Evolutionary conservation across 2,329 filamentous ascomycete genomes (phyloP).

Genomic region (Drechslerella stenobrocha): DNA sequence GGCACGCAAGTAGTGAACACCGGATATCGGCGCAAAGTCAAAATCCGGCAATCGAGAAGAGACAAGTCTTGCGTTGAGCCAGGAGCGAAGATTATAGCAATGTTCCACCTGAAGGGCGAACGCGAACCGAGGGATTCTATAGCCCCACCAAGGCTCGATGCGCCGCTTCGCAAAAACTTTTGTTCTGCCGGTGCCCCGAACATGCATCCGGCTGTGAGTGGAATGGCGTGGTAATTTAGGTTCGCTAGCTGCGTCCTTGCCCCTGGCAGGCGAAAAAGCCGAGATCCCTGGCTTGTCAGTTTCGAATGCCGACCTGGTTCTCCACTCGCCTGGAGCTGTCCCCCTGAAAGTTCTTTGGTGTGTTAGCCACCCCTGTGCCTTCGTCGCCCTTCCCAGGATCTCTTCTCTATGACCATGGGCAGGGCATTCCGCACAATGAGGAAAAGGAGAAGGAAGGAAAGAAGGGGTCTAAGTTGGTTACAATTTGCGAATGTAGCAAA

Average conservation of each 20-base stretch:
- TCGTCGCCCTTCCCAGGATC: neutral
- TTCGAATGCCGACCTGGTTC: slow-evolving; percentile 41
- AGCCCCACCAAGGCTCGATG: neutral
- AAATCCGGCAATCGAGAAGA: slow-evolving; percentile 43
- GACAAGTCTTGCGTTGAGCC: neutral
- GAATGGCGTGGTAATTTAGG: slow-evolving; percentile 45
- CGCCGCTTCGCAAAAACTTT: slow-evolving; percentile 2
- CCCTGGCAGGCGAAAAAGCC: neutral
- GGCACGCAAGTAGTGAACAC: neutral
- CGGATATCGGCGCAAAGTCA: slow-evolving; percentile 1
- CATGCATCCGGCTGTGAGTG: slow-evolving; percentile 17
- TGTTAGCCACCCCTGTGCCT: neutral
- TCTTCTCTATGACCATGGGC: neutral
- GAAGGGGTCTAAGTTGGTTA: neutral
- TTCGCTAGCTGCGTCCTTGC: slow-evolving; percentile 17
- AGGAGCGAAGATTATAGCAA: no score
- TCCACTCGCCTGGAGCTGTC: no score
- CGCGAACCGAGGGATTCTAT: neutral
- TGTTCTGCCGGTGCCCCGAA: slow-evolving; percentile 43
- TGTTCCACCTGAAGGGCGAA: no score
- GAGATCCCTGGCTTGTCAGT: slow-evolving; percentile 5
- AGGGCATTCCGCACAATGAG: neutral
- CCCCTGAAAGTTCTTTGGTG: neutral
- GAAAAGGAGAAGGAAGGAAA: neutral
- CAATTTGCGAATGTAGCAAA: no score